Evolutionary conservation across 768 basidiomycete species (phyloP), one percentile per base, ranked within the genome.

Genomic region (Mycena vulgaris): DNA sequence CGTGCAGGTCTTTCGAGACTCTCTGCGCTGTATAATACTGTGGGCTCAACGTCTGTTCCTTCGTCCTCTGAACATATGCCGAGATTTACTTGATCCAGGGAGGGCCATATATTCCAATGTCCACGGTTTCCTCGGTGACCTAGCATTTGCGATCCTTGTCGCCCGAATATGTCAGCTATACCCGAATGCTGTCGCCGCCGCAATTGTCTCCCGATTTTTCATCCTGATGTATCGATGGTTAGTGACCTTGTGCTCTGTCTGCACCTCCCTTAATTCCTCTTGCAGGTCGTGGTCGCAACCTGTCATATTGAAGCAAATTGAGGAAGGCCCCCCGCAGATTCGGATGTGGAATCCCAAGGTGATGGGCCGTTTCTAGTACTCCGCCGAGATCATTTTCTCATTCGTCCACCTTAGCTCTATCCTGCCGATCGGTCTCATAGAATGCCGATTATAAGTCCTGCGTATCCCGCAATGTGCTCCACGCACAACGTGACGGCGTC

Each of bases 401-500:
- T 37, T 48, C 10, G 21, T 37, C 58, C 42, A 25, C 67, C 49
- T 2, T 67, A n/a, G n/a, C n/a, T n/a, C n/a, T n/a, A n/a, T n/a
- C n/a, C n/a, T n/a, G n/a, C n/a, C n/a, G n/a, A n/a, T n/a, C n/a
- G n/a, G n/a, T n/a, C n/a, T n/a, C n/a, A n/a, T n/a, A n/a, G n/a
- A n/a, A n/a, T n/a, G n/a, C 98, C 98, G 17, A 98, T 99, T 77
- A 99, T 99, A 75, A 99, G 98, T 2, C 98, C 98, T 4, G 97
- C 97, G 14, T 99, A 98, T 81, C 98, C 98, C 52, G 92, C 97
- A 9, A 99, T 99, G 97, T 99, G 97, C 80, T 90, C 97, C 27
- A 99, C 98, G 21, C 98, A 99, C 83, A 99, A 99, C 76, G 97
- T 99, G 94, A n/a, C n/a, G n/a, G n/a, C n/a, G n/a, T n/a, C n/a